Evolutionary conservation across 2,329 filamentous ascomycete genomes (phyloP), one percentile per base, ranked within the genome.

Genomic region (Orbilia quercus): DNA sequence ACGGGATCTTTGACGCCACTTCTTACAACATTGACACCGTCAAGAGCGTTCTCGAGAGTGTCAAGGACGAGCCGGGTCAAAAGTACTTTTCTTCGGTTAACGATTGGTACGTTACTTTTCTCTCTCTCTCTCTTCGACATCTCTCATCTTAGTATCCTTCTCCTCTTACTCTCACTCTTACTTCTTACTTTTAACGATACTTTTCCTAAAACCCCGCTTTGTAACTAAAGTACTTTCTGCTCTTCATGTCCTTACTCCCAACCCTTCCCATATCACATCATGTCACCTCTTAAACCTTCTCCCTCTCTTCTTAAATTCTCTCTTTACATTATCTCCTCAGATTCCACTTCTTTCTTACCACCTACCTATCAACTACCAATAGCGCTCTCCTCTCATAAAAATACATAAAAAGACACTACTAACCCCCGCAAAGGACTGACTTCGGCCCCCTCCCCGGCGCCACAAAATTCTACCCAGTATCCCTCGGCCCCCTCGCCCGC

Each of bases 351-450:
- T 16, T 18, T 23, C 16, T 25, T 44, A 36, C 18, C 40, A n/a
- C 31, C 16, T 23, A 11, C 31, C 31, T 12, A 36, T 25, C 11
- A n/a, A 18, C 4, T 40, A n/a, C 20, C 28, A 63, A 40, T 22
- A 18, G n/a, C n/a, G n/a, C n/a, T n/a, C n/a, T 25, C 2, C 9
- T 53, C 20, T 34, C 22, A n/a, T n/a, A n/a, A n/a, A n/a, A n/a
- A n/a, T n/a, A n/a, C n/a, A n/a, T n/a, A n/a, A n/a, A n/a, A n/a
- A n/a, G n/a, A n/a, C n/a, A n/a, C n/a, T n/a, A n/a, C n/a, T n/a
- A n/a, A n/a, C n/a, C n/a, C n/a, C n/a, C n/a, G n/a, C n/a, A n/a
- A 31, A 73, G 69, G 69, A 48, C 59, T 31, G 60, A 73, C 42
- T 66, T 62, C 22, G 54, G 69, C 3, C 3, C 40, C 22, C 60